These are phyloP conservation scores for Przewalskia tangutica DNA, from an alignment of 257 asterid species.

Conservation along the genomic window DNA sequence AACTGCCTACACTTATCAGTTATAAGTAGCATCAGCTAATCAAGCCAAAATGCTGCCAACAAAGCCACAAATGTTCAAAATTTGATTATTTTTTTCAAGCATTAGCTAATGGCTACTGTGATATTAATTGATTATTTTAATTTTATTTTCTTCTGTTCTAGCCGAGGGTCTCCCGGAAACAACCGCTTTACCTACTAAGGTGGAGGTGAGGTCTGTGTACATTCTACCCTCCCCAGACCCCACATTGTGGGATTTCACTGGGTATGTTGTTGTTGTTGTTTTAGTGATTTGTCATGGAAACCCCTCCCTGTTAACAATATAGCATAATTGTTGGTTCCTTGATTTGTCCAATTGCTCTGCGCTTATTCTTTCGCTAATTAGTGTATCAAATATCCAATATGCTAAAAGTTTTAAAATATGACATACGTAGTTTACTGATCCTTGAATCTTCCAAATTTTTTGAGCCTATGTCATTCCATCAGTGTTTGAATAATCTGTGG, in stretches of 20 bases:
- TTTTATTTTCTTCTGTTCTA: neutral
- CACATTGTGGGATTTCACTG: too few relatives aligned
- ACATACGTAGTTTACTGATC: neutral
- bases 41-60: neutral
- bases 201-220: too few relatives aligned
- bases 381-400: neutral
- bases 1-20: neutral
- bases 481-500: neutral
- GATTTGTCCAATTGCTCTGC: neutral
- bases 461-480: neutral
- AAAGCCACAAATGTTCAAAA: neutral
- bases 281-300: neutral
- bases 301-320: neutral
- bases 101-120: neutral
- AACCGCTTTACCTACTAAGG: too few relatives aligned
- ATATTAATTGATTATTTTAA: neutral
- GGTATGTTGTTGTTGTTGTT: too few relatives aligned
- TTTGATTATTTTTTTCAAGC: neutral
- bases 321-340: neutral
- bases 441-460: neutral
- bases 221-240: too few relatives aligned
- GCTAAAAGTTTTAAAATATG: neutral
- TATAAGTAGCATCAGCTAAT: neutral
- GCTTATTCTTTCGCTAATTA: neutral
- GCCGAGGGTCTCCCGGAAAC: too few relatives aligned